Percentiles rank a stretch among this genome's conserved stretches.
phyloP scores from a whole-genome alignment of 2,329 filamentous ascomycete species.

The Fusarium tjaetaba region DNA sequence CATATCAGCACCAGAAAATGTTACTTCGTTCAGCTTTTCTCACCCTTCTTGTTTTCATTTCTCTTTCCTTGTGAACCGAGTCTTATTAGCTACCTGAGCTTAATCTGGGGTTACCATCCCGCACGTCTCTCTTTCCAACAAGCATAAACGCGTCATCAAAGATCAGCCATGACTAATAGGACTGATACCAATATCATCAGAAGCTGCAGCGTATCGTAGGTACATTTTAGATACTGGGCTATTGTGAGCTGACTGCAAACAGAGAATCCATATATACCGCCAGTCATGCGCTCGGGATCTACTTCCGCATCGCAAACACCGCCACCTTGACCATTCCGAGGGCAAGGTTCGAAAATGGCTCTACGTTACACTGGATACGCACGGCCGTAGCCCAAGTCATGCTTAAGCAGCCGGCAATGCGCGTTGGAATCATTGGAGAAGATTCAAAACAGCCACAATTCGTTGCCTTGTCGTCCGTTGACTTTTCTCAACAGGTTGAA shows the following conservation, averaged over 20 bases:
- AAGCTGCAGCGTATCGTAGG: not conserved
- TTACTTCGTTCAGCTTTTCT: no score
- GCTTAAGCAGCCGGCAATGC: not conserved
- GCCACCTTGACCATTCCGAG: not conserved
- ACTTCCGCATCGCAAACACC: not conserved
- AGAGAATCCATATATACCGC: not conserved
- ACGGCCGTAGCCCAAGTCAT: not conserved
- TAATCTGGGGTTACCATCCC: no score
- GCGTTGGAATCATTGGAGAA: not conserved
- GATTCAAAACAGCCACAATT: not conserved
- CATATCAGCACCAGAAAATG: no score
- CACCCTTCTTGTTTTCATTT: no score
- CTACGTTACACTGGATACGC: not conserved
- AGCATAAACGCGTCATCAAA: not conserved
- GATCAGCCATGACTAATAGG: not conserved
- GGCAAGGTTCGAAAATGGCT: fast-evolving
- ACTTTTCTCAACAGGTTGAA: not conserved
- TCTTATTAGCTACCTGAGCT: no score
- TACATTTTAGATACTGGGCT: not conserved
- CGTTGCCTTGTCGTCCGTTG: not conserved
- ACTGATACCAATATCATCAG: not conserved
- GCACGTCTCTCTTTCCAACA: not conserved
- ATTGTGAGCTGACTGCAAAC: not conserved
- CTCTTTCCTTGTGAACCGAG: no score
- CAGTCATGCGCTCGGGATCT: not conserved